Evolutionary conservation across 495 filamentous ascomycete species (phyloP), one percentile per base, ranked within the genome.

Genomic region (Aspergillus incahuasiensis): DNA sequence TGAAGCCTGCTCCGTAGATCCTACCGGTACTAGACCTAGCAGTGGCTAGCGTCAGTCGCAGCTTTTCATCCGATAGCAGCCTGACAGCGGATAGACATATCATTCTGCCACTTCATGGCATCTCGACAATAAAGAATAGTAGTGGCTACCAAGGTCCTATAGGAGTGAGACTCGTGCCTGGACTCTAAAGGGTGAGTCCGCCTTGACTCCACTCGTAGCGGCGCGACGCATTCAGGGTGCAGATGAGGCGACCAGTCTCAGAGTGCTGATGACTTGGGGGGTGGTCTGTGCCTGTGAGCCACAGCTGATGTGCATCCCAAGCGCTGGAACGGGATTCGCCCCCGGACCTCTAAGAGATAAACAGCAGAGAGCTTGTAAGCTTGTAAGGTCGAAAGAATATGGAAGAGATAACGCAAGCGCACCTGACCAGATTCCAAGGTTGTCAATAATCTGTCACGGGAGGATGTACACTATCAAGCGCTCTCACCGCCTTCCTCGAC

Each of bases 241-340:
- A 43, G 49, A 52, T 34, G 49, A 52, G 49, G 49, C 38, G 39
- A 43, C 49, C 49, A 52, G 49, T 52, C 22, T 32, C 39, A 30
- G 7, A 28, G 38, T 16, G 1, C 16, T 12, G 41, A 39, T 19
- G 39, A 6, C 49, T 25, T 49, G 30, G 38, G 25, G 25, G 25
- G 39, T 43, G 39, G 49, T 52, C 49, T 52, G 49, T 52, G 49
- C 38, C 47, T 24, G 38, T 1, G 12, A 5, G 15, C 16, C 6
- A 12, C 32, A 39, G 47, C 16, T 38, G 6, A 39, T 39, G 16
- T 48, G 46, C 46, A 48, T 39, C 3, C n/a, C 18, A 5, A 35
- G 32, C 32, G 12, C 32, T 35, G 38, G 38, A n/a, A 18, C 38
- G 38, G 38, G n/a, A 18, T 40, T 16, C 13, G n/a, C 13, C 13